These are phyloP conservation scores for Cadophora malorum DNA, from an alignment of 2,329 filamentous ascomycete genomes.

Conservation along the genomic window DNA sequence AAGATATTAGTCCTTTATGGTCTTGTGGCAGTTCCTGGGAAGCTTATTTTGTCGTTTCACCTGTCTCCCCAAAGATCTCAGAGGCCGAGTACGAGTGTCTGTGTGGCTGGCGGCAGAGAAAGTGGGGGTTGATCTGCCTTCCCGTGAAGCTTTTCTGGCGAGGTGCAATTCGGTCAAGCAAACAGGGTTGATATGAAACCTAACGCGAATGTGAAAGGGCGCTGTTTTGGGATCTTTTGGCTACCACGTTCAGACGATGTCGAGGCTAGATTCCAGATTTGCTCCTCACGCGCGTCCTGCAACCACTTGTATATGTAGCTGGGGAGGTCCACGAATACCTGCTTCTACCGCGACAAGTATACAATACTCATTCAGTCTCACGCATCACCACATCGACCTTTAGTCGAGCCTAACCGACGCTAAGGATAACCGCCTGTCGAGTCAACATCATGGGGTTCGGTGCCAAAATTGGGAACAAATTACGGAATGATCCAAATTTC, in stretches of 20 bases:
- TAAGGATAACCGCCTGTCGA: not conserved
- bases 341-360: not conserved
- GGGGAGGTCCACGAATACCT: not conserved
- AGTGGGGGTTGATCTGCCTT: conserved; percentile 2
- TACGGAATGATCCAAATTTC: conserved; percentile 31
- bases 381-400: not conserved
- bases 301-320: conserved; percentile 8
- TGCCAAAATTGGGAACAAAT: conserved; percentile 22
- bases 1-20: not conserved
- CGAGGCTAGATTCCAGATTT: not conserved
- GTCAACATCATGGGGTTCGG: conserved; percentile 25
- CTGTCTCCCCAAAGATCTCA: not conserved
- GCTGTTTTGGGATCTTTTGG: not conserved
- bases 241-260: not conserved
- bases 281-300: not conserved
- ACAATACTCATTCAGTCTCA: not conserved
- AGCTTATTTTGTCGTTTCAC: conserved; percentile 21
- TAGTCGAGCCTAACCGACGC: not conserved
- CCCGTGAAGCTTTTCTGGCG: not conserved
- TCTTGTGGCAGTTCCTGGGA: not conserved
- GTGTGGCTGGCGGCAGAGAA: conserved; percentile 2
- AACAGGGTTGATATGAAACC: conserved; percentile 15
- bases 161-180: not conserved
- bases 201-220: not conserved
- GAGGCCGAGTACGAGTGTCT: not conserved